These are phyloP conservation scores for Gigaspora rosea DNA, from an alignment of 192 early-diverging fungal genomes.

Conservation along the genomic window DNA sequence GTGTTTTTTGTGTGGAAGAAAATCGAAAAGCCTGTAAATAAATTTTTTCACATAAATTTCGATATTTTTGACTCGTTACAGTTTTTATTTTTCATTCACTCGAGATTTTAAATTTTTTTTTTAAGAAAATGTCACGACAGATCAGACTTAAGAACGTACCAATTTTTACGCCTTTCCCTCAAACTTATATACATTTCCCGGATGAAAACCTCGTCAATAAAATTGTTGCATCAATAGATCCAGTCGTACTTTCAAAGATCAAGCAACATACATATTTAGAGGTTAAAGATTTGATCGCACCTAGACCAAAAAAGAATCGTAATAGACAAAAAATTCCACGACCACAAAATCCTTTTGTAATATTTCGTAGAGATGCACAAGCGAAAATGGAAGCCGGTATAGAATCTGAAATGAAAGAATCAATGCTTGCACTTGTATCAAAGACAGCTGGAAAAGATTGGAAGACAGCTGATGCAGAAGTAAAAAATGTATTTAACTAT, in stretches of 20 bases:
- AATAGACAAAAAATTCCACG: background rate
- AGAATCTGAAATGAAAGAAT: background rate
- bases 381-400: background rate
- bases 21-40: too few relatives aligned
- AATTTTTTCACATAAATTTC: too few relatives aligned
- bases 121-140: too few relatives aligned
- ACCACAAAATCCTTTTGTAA: slow-evolving; percentile 17
- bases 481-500: background rate
- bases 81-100: too few relatives aligned
- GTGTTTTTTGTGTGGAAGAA: too few relatives aligned
- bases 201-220: background rate
- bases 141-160: too few relatives aligned
- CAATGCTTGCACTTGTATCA: slow-evolving; percentile 1
- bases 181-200: background rate
- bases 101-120: too few relatives aligned
- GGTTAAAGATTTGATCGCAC: background rate
- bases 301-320: background rate
- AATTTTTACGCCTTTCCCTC: too few relatives aligned
- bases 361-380: slow-evolving; percentile 11
- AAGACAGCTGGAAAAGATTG: slow-evolving; percentile 1
- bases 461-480: background rate
- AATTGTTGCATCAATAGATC: background rate
- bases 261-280: background rate
- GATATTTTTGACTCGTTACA: too few relatives aligned
- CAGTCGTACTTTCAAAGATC: background rate